Evolutionary conservation across 805 yeast species (phyloP).

Genomic region (Metschnikowia lachancei): DNA sequence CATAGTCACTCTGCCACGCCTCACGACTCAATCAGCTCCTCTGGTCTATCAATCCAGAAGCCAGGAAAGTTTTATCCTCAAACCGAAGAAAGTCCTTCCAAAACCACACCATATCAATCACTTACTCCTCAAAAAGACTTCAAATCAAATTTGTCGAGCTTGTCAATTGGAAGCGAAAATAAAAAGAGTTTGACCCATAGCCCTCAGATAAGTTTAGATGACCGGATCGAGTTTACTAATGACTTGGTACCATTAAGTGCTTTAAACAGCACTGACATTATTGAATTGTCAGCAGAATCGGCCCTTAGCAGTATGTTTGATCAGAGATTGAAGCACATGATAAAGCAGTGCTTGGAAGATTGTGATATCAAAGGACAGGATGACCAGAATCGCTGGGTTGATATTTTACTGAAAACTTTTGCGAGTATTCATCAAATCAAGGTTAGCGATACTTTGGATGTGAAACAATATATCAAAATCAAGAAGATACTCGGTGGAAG

Average conservation of each 20-base stretch:
- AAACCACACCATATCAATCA: neutral
- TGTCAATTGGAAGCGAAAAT: neutral
- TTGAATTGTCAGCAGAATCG: neutral
- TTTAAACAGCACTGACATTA: neutral
- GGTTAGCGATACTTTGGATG: slow-evolving; percentile 74
- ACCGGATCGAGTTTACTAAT: neutral
- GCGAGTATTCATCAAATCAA: slow-evolving; percentile 27
- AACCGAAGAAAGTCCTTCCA: neutral
- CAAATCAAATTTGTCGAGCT: slow-evolving; percentile 1
- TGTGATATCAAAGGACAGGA: slow-evolving; percentile 44
- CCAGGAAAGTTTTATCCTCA: neutral
- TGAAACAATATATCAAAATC: slow-evolving; percentile 83
- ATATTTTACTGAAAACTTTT: slow-evolving; percentile 36
- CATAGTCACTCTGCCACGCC: neutral
- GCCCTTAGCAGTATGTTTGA: slow-evolving; percentile 24
- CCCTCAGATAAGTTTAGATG: neutral
- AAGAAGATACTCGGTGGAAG: slow-evolving; percentile 79
- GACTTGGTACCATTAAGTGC: neutral
- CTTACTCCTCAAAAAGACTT: slow-evolving; percentile 1
- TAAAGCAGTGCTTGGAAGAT: slow-evolving; percentile 61
- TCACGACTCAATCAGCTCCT: neutral
- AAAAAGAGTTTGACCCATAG: neutral
- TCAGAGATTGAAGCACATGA: slow-evolving; percentile 48
- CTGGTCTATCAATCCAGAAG: neutral
- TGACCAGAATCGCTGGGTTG: slow-evolving; percentile 63